These are phyloP conservation scores for Rhynchospora tenuis DNA, from an alignment of 176 grass and related monocot genomes.

Conservation along the genomic window DNA sequence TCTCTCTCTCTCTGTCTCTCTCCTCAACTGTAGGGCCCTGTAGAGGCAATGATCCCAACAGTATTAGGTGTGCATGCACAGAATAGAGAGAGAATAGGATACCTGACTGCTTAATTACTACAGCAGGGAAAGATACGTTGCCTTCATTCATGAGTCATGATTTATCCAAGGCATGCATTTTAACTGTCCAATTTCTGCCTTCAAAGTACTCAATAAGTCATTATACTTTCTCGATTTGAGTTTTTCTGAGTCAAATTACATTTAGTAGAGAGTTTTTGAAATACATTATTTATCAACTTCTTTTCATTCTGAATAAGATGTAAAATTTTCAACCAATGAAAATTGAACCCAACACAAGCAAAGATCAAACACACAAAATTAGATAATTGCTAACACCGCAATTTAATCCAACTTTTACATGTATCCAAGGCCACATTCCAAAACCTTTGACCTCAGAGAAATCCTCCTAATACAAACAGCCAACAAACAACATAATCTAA, in stretches of 20 bases:
- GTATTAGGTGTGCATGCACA: constrained; percentile 6
- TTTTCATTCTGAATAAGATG: not conserved
- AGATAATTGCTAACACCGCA: not conserved
- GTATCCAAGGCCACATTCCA: not conserved
- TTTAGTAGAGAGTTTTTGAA: not conserved
- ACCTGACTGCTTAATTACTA: constrained; percentile 19
- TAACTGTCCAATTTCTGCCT: not conserved
- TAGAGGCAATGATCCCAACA: constrained; percentile 8
- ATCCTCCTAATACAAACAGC: not conserved
- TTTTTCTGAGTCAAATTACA: not conserved
- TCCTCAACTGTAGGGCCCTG: constrained; percentile 15
- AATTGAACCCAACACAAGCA: not conserved
- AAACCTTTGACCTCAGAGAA: not conserved
- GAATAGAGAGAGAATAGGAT: constrained; percentile 1
- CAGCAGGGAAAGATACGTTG: not conserved
- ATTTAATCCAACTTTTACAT: constrained; percentile 15
- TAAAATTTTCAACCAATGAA: not conserved
- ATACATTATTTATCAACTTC: not conserved
- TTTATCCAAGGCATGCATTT: constrained; percentile 8
- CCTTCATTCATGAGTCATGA: constrained; percentile 10
- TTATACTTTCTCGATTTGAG: not conserved
- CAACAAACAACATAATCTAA: constrained; percentile 1
- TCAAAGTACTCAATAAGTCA: not conserved
- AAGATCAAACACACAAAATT: not conserved
- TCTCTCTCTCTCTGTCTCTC: not conserved